Percentiles rank a stretch among this genome's conserved stretches.
Conservation (phyloP, 306 rosid genomes). For the Citrullus mucosospermus region DNA sequence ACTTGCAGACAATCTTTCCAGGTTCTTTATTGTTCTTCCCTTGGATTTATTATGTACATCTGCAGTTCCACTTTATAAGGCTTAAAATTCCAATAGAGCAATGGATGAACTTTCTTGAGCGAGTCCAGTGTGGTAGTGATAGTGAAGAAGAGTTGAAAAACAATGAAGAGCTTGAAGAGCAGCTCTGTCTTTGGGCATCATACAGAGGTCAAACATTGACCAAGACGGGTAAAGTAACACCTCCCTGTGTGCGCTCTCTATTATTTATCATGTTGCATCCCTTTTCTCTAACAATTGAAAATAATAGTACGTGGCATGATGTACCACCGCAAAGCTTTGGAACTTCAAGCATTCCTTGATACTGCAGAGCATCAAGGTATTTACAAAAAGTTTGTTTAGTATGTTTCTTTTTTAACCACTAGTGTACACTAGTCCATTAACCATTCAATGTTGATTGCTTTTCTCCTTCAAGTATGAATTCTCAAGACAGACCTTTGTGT, state of each 20-base stretch:
- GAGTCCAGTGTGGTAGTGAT: constrained; percentile 31
- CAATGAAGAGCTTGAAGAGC: constrained; percentile 41
- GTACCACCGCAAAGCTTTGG: constrained; percentile 91
- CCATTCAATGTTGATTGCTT: neutral
- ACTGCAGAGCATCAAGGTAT: constrained; percentile 82
- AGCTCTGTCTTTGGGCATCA: constrained; percentile 88
- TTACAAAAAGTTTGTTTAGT: constrained; percentile 6
- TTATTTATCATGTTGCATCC: neutral
- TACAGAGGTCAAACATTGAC: constrained; percentile 96
- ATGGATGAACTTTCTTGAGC: constrained; percentile 82
- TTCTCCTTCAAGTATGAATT: neutral
- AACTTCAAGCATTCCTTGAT: constrained; percentile 95
- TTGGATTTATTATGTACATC: neutral
- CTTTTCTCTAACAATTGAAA: neutral
- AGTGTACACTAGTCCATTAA: neutral
- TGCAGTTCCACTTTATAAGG: constrained; percentile 9
- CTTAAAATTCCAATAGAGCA: constrained; percentile 46
- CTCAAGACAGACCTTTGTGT: neutral
- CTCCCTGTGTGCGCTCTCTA: neutral
- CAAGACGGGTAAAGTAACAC: constrained; percentile 58
- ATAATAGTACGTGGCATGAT: constrained; percentile 80
- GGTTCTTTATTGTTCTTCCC: constrained; percentile 29
- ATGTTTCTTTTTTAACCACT: neutral
- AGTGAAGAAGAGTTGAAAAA: constrained; percentile 42
- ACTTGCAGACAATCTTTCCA: constrained; percentile 92